Conservation (phyloP, 202 grass and related monocot genomes). For the Setaria viridis region DNA sequence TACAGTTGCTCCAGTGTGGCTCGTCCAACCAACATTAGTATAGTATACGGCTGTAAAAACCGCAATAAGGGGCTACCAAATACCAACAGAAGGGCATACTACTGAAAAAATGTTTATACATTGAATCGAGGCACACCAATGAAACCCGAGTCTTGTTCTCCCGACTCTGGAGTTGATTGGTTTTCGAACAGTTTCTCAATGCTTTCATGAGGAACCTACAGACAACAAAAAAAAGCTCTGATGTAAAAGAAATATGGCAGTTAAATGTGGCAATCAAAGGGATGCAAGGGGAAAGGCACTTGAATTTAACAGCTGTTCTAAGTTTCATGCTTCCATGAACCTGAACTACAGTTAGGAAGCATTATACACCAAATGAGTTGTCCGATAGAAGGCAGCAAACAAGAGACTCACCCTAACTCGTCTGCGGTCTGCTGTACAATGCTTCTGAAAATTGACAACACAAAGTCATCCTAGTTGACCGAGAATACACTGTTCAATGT, state of each 20-base stretch:
- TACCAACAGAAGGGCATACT: neutral
- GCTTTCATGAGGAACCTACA: neutral
- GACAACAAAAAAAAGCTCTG: neutral
- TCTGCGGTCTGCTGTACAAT: too few species aligned
- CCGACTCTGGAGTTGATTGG: neutral
- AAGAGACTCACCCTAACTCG: neutral
- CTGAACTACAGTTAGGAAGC: neutral
- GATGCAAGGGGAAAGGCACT: neutral
- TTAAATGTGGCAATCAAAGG: neutral
- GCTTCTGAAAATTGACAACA: slow-evolving; percentile 9
- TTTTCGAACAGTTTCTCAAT: neutral
- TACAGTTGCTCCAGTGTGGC: neutral
- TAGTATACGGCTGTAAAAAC: neutral
- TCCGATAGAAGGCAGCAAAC: neutral
- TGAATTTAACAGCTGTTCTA: neutral
- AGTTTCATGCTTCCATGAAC: neutral
- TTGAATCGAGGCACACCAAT: slow-evolving; percentile 2
- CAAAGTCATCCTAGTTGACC: neutral
- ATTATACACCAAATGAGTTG: neutral
- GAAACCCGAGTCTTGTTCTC: neutral
- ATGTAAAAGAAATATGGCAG: neutral
- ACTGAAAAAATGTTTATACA: slow-evolving; percentile 13
- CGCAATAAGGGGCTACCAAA: neutral
- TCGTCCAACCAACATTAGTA: neutral
- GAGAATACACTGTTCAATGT: neutral